These are phyloP conservation scores for Coccomyxa subellipsoidea DNA, from an alignment of 163 green algal genomes.

Conservation along the genomic window DNA sequence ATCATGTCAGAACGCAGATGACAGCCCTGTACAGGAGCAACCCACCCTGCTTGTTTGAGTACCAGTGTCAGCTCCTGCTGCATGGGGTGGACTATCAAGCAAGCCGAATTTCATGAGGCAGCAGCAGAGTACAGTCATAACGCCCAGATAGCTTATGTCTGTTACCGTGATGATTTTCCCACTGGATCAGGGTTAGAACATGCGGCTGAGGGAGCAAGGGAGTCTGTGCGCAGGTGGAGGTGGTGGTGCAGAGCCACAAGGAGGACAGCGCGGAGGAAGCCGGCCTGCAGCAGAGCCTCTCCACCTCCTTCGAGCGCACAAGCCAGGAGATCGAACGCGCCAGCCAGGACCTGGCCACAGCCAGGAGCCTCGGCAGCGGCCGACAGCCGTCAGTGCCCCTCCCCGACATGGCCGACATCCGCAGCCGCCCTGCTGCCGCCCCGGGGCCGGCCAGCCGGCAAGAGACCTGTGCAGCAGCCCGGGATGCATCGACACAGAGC, in stretches of 20 bases:
- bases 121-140: no score
- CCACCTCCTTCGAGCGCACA: neutral
- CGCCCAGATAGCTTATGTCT: no score
- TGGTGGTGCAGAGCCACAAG: neutral
- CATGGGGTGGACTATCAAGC: no score
- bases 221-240: neutral
- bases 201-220: no score
- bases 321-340: slow-evolving; percentile 3
- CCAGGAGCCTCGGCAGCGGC: neutral
- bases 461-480: neutral
- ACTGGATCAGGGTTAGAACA: no score
- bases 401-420: neutral
- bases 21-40: no score
- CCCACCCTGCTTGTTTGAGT: no score
- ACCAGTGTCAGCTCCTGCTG: no score
- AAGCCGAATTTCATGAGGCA: no score
- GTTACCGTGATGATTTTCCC: no score
- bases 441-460: neutral
- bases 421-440: neutral
- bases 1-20: no score
- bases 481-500: neutral
- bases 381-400: neutral
- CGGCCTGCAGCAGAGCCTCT: neutral
- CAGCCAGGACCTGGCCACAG: neutral
- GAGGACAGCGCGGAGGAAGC: slow-evolving; percentile 2